These are phyloP conservation scores for Biscogniauxia marginata DNA, from an alignment of 2,329 filamentous ascomycete species.

Conservation along the genomic window DNA sequence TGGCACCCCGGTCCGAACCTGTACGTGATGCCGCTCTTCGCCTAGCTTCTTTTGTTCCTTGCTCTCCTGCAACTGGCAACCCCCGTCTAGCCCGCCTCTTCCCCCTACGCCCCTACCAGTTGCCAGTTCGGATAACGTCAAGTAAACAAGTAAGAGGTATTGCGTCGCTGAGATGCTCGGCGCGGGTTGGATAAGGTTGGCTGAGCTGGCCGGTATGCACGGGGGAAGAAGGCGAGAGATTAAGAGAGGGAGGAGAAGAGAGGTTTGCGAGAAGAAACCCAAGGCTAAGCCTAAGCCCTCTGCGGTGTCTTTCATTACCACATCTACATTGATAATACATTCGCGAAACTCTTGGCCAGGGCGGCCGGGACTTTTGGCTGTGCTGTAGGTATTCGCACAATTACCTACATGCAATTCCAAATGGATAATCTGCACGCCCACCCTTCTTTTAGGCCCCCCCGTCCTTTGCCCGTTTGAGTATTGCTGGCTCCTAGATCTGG, in stretches of 20 bases:
- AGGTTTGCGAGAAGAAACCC: neutral
- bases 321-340: neutral
- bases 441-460: neutral
- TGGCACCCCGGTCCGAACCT: conserved; percentile 24
- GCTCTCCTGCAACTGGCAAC: conserved; percentile 4
- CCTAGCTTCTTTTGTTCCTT: conserved; percentile 18
- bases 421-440: neutral
- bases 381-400: neutral
- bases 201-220: neutral
- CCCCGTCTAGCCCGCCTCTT: conserved; percentile 11
- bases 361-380: too few species aligned
- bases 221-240: neutral
- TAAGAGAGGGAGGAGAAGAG: neutral
- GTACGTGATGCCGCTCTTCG: conserved; percentile 29
- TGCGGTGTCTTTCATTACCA: neutral
- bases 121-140: conserved; percentile 3
- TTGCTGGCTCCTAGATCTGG: conserved; percentile 19
- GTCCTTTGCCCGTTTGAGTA: conserved; percentile 25
- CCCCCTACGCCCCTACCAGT: conserved; percentile 9
- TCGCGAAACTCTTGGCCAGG: neutral
- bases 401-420: conserved; percentile 1
- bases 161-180: neutral
- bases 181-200: neutral
- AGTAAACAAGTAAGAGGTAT: neutral
- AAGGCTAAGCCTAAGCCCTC: neutral